A percentile compares a stretch with the other conserved stretches of the same genome.
phyloP scores from a whole-genome alignment of 139 green algal genomes.

The Monoraphidium neglectum region DNA sequence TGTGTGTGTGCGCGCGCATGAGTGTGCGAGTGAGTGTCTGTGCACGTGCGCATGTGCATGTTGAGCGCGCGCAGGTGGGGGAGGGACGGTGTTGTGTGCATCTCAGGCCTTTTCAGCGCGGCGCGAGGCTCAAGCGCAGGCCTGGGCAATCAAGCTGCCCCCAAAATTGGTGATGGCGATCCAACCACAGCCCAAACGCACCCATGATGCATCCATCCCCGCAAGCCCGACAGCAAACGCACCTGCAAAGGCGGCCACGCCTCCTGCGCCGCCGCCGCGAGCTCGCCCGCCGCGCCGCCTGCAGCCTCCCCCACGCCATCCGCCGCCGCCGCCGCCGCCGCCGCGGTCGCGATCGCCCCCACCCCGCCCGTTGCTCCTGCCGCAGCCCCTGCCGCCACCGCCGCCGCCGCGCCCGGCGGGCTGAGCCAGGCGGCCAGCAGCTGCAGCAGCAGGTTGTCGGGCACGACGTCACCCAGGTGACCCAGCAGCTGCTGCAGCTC shows the following conservation, averaged over 20 bases:
- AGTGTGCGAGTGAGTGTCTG: too few species aligned
- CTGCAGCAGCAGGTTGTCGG: constrained; percentile 75
- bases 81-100: too few species aligned
- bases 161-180: too few species aligned
- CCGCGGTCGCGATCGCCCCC: background rate
- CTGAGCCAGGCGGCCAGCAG: constrained; percentile 81
- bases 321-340: background rate
- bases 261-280: constrained; percentile 2
- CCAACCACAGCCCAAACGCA: too few species aligned
- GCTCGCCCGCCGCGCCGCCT: background rate
- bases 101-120: too few species aligned
- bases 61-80: too few species aligned
- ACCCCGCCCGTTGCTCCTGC: background rate
- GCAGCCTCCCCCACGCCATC: background rate
- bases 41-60: too few species aligned
- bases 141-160: too few species aligned
- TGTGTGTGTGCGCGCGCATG: too few species aligned
- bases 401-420: constrained; percentile 18
- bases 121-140: too few species aligned
- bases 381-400: constrained; percentile 6
- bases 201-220: too few species aligned
- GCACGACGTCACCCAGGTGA: constrained; percentile 66
- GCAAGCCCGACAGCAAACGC: too few species aligned
- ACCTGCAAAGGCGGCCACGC: background rate
- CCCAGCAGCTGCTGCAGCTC: constrained; percentile 55